phyloP scores from a whole-genome alignment of 2,329 filamentous ascomycete genomes.

The Phyllosticta citribraziliensis region DNA sequence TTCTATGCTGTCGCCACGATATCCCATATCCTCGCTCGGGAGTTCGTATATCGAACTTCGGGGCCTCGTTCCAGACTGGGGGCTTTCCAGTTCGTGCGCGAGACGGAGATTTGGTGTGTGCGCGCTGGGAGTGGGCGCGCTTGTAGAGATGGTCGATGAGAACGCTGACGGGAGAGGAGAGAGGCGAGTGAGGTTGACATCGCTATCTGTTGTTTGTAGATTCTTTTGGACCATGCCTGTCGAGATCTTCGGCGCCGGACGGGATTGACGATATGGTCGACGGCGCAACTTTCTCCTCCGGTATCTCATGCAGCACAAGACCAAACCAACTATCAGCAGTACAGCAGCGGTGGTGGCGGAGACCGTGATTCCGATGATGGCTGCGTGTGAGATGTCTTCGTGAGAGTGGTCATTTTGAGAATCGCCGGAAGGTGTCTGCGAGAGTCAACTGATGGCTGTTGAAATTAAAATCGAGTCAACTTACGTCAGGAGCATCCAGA shows the following conservation, averaged over 20 bases:
- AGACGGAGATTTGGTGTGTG: not conserved
- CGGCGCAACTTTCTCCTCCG: not conserved
- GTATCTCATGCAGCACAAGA: not conserved
- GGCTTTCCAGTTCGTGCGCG: not conserved
- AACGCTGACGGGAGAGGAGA: not conserved
- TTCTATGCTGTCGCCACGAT: not conserved
- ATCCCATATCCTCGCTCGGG: not conserved
- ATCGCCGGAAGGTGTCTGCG: not conserved
- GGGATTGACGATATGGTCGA: not conserved
- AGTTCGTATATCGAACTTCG: conserved; percentile 3
- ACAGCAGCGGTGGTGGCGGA: not conserved
- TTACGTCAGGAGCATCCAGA: not conserved
- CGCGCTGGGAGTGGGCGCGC: not conserved
- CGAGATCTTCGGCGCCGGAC: not conserved
- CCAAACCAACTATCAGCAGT: not conserved
- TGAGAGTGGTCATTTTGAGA: not conserved
- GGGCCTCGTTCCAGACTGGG: not conserved
- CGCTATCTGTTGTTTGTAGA: not conserved
- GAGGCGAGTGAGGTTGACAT: not conserved
- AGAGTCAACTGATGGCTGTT: not conserved
- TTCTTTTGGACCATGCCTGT: not conserved
- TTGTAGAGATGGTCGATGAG: not conserved
- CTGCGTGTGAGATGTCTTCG: not conserved
- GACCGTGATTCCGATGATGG: not conserved
- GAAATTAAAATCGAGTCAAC: not conserved